Conservation (phyloP, 2,329 filamentous ascomycete species). For the Colletotrichum liriopes region DNA sequence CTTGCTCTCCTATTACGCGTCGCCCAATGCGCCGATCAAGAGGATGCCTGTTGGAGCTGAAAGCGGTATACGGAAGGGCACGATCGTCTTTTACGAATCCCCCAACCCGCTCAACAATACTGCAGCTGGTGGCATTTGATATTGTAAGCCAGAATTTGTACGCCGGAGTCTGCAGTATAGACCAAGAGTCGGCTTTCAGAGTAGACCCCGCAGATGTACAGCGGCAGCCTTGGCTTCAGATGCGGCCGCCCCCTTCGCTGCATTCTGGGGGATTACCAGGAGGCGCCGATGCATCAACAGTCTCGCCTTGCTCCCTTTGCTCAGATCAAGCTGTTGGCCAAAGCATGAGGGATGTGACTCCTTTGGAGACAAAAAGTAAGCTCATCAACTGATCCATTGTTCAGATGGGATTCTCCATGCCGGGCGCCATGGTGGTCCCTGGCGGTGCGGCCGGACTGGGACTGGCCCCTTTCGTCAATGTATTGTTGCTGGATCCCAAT, state of each 20-base stretch:
- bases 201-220: neutral
- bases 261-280: neutral
- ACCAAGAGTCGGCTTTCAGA: neutral
- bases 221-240: neutral
- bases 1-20: conserved; percentile 10
- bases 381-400: neutral
- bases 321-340: neutral
- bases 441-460: conserved; percentile 48
- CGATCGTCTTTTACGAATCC: neutral
- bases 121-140: neutral
- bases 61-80: neutral
- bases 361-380: neutral
- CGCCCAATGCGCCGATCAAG: neutral
- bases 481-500: conserved; percentile 58
- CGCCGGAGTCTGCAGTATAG: neutral
- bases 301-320: neutral
- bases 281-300: neutral
- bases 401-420: conserved; percentile 64
- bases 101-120: neutral
- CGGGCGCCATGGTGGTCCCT: conserved; percentile 46
- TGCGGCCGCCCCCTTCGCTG: neutral
- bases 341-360: neutral
- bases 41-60: neutral
- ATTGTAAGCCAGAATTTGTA: neutral
- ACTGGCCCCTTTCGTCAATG: conserved; percentile 52